Evolutionary conservation across 768 basidiomycete species (phyloP).

Genomic region (Mycena amicta): DNA sequence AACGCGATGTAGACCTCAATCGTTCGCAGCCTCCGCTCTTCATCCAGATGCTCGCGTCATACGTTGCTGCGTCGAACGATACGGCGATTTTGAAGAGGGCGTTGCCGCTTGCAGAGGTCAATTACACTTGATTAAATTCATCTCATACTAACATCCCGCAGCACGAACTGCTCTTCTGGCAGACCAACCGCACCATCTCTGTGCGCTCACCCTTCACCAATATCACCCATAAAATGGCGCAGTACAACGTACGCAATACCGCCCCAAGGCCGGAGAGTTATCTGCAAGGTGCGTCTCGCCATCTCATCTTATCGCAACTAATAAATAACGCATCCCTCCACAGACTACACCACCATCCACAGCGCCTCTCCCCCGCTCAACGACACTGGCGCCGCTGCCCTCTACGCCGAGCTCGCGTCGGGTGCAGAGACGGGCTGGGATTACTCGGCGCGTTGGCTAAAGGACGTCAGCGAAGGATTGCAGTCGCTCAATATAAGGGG

Average conservation of each 20-base stretch:
- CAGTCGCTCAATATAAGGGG: slow-evolving; percentile 71
- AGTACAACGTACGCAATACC: slow-evolving; percentile 76
- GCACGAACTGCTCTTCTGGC: slow-evolving; percentile 87
- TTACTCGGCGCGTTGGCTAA: slow-evolving; percentile 56
- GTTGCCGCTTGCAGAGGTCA: slow-evolving; percentile 86
- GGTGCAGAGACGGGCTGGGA: slow-evolving; percentile 81
- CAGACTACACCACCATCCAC: slow-evolving; percentile 81
- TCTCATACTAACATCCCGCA: too few species aligned
- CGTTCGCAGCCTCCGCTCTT: slow-evolving; percentile 94
- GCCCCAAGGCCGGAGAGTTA: slow-evolving; percentile 92
- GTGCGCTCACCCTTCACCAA: slow-evolving; percentile 75
- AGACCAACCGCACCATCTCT: slow-evolving; percentile 64
- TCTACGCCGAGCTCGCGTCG: slow-evolving; percentile 88
- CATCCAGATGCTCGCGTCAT: slow-evolving; percentile 90
- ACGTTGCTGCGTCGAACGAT: slow-evolving; percentile 74
- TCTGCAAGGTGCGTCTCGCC: slow-evolving; percentile 48
- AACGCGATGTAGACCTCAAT: slow-evolving; percentile 60
- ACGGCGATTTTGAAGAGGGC: slow-evolving; percentile 74
- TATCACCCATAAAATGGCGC: slow-evolving; percentile 64
- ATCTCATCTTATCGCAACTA: not conserved
- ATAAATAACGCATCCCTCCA: slow-evolving; percentile 17
- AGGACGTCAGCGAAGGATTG: slow-evolving; percentile 49
- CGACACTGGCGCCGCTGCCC: slow-evolving; percentile 54
- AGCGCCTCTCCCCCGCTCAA: slow-evolving; percentile 62
- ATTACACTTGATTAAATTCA: too few species aligned